Conservation (phyloP, 257 asterid genomes). For the Solanum sejunctum region DNA sequence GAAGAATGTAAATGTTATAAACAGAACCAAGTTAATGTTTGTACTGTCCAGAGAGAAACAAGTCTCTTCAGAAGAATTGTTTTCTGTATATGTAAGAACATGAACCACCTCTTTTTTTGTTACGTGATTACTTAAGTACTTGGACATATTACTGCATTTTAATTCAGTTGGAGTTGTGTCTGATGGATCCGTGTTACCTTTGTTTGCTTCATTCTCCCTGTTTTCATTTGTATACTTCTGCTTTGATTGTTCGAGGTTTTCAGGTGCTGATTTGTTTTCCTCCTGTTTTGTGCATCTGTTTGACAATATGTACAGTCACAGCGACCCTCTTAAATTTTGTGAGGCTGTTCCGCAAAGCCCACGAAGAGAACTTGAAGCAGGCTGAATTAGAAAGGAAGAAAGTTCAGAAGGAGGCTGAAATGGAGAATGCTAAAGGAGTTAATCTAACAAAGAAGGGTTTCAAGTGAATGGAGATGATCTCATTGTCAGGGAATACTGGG, state of each 20-base stretch:
- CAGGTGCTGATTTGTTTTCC: background rate
- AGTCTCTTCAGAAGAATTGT: background rate
- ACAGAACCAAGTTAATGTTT: background rate
- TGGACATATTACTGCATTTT: background rate
- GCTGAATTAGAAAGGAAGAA: conserved; percentile 94
- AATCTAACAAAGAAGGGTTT: conserved; percentile 39
- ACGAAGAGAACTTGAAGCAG: conserved; percentile 86
- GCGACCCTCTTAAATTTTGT: conserved; percentile 89
- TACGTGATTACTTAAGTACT: background rate
- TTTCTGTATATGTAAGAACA: background rate
- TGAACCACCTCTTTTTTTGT: background rate
- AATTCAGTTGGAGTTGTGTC: background rate
- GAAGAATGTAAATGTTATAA: background rate
- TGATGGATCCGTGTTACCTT: background rate
- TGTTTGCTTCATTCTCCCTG: background rate
- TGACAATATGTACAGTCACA: conserved; percentile 43
- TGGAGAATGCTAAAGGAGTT: conserved; percentile 56
- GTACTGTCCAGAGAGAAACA: background rate
- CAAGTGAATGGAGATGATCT: conserved; percentile 24
- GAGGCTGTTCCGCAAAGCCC: conserved; percentile 82
- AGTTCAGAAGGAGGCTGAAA: conserved; percentile 85
- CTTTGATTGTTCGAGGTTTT: background rate
- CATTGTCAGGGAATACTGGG: background rate
- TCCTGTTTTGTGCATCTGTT: conserved; percentile 2
- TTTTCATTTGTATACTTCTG: background rate